Conservation (phyloP, 208 protist genomes). For the Crithidia thermophila region DNA sequence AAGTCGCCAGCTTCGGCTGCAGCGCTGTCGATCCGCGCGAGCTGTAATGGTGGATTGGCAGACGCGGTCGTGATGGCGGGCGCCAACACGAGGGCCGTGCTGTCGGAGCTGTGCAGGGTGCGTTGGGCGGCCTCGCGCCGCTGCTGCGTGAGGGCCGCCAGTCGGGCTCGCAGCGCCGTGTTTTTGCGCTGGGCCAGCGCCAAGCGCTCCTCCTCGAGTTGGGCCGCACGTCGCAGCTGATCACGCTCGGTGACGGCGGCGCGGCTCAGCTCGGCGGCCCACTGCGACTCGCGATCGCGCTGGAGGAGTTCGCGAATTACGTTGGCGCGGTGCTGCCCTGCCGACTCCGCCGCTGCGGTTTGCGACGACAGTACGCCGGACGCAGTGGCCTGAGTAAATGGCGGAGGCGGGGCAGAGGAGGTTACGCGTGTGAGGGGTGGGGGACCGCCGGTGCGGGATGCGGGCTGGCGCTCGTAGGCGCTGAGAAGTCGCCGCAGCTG, state of each 20-base stretch:
- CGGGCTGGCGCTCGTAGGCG: neutral
- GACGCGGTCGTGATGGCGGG: neutral
- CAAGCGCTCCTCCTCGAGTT: conserved; percentile 56
- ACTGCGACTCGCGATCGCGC: conserved; percentile 28
- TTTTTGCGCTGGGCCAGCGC: conserved; percentile 45
- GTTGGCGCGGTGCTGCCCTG: neutral
- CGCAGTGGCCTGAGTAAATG: too few relatives aligned
- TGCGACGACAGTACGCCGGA: neutral
- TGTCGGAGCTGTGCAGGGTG: neutral
- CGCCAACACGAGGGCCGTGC: conserved; percentile 5
- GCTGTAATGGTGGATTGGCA: too few relatives aligned
- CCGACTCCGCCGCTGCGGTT: too few relatives aligned
- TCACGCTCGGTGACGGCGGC: conserved; percentile 26
- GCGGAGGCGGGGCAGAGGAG: too few relatives aligned
- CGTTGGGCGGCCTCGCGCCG: conserved; percentile 7
- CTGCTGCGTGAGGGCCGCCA: conserved; percentile 34
- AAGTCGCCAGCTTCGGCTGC: neutral
- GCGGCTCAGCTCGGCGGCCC: conserved; percentile 15
- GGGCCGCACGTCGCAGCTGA: conserved; percentile 43
- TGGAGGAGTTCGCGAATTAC: conserved; percentile 18
- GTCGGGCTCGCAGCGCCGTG: conserved; percentile 35
- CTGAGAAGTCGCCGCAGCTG: conserved; percentile 30
- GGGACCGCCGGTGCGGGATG: too few relatives aligned
- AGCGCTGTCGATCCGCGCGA: neutral
- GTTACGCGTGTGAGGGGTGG: too few relatives aligned